These are phyloP conservation scores for Penicillium polonicum DNA, from an alignment of 2,329 filamentous ascomycete genomes.

Conservation along the genomic window DNA sequence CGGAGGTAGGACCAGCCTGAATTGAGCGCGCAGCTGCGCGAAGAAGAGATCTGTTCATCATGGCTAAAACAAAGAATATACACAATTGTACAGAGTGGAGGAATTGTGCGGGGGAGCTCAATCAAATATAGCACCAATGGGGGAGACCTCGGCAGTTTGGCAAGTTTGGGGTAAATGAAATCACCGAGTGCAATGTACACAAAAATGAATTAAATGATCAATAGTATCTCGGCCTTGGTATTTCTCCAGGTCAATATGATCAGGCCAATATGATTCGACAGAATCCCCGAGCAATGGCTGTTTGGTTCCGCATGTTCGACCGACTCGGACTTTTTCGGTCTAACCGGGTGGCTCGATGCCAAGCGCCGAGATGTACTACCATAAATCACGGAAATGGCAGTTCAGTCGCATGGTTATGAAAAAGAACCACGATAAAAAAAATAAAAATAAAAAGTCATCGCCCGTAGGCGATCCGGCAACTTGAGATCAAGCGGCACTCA, in stretches of 20 bases:
- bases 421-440: too few species aligned
- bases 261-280: constrained; percentile 13
- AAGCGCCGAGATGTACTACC: constrained; percentile 2
- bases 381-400: too few species aligned
- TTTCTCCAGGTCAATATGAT: constrained; percentile 3
- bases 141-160: constrained; percentile 32
- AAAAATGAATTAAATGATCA: background rate
- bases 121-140: constrained; percentile 25
- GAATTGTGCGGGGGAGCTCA: constrained; percentile 22
- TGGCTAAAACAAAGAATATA: constrained; percentile 5
- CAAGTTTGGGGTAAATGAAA: constrained; percentile 5
- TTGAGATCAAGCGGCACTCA: background rate
- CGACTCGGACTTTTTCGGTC: constrained; percentile 23
- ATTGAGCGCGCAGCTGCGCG: constrained; percentile 33
- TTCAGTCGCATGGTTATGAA: too few species aligned
- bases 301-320: background rate
- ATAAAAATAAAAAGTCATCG: background rate
- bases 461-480: background rate
- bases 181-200: constrained; percentile 16
- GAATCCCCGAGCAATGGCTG: constrained; percentile 6
- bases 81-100: constrained; percentile 1
- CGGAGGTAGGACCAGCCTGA: constrained; percentile 23
- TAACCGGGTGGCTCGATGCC: background rate
- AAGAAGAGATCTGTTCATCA: constrained; percentile 36
- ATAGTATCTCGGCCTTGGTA: background rate